Evolutionary conservation across 2,329 filamentous ascomycete species (phyloP).

Genomic region (Alternaria triticina): DNA sequence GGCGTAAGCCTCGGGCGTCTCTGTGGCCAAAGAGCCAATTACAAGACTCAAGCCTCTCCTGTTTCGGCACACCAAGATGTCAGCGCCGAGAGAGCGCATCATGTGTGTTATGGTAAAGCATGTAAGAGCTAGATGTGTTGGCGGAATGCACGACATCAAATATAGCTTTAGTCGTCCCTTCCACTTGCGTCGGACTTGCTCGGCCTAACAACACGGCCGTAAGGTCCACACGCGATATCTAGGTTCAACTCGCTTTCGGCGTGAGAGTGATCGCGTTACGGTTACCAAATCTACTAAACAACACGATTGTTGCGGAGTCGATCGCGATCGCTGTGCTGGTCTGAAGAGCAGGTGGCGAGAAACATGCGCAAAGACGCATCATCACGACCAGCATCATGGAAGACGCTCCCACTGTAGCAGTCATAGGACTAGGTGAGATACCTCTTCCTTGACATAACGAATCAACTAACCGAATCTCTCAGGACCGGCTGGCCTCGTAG

Average conservation of each 20-base stretch:
- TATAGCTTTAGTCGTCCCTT: not conserved
- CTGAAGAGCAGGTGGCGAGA: not conserved
- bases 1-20: not conserved
- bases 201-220: not conserved
- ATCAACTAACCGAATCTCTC: not conserved
- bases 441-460: not conserved
- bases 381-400: not conserved
- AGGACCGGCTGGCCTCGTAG: conserved; percentile 22
- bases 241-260: not conserved
- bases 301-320: not conserved
- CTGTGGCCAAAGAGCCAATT: not conserved
- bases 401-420: conserved; percentile 6
- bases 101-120: not conserved
- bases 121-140: not conserved
- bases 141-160: not conserved
- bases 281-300: not conserved
- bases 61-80: not conserved
- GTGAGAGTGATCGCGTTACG: not conserved
- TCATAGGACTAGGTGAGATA: conserved; percentile 17
- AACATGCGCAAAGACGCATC: not conserved
- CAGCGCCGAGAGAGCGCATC: not conserved
- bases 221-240: not conserved
- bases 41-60: not conserved
- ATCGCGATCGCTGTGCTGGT: not conserved
- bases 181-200: not conserved